Evolutionary conservation across 1,284 basidiomycete genomes (phyloP).

Genomic region (Rhodotorula glutinis): DNA sequence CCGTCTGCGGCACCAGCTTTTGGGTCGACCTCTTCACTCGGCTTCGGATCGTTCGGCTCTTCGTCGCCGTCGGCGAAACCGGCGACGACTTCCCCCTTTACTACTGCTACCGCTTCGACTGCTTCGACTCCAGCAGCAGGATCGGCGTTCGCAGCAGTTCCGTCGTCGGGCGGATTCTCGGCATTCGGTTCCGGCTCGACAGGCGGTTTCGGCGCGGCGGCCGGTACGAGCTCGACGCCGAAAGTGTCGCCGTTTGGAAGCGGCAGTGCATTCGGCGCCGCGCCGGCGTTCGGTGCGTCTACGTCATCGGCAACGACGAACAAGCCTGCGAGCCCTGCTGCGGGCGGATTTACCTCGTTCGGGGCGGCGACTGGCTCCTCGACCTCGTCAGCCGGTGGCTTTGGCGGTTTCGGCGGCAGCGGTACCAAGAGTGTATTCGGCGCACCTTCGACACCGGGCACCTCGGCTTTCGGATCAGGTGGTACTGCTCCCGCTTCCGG

Average conservation of each 20-base stretch:
- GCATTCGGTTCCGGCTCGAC: conserved; percentile 5
- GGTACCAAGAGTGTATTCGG: background rate
- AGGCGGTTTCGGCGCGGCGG: background rate
- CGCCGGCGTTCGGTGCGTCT: conserved; percentile 3
- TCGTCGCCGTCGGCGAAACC: background rate
- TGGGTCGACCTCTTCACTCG: background rate
- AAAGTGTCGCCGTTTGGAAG: conserved; percentile 6
- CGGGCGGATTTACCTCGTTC: conserved; percentile 6
- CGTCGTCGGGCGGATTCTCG: background rate
- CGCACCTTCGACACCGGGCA: background rate
- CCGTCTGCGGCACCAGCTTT: background rate
- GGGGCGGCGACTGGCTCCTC: too few relatives aligned
- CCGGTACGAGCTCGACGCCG: background rate
- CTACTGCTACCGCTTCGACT: background rate
- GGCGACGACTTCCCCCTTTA: background rate
- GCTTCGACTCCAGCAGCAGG: background rate
- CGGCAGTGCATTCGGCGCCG: background rate
- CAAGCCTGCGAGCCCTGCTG: background rate
- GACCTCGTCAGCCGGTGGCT: background rate
- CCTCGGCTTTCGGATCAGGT: background rate
- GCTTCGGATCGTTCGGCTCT: background rate
- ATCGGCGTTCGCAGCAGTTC: conserved; percentile 14
- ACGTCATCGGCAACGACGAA: background rate
- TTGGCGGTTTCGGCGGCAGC: conserved; percentile 11
- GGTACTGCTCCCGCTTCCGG: background rate